A percentile compares a stretch with the other conserved stretches of the same genome.
Conservation (phyloP, 495 filamentous ascomycete species). For the Lasiosphaeria miniovina region DNA sequence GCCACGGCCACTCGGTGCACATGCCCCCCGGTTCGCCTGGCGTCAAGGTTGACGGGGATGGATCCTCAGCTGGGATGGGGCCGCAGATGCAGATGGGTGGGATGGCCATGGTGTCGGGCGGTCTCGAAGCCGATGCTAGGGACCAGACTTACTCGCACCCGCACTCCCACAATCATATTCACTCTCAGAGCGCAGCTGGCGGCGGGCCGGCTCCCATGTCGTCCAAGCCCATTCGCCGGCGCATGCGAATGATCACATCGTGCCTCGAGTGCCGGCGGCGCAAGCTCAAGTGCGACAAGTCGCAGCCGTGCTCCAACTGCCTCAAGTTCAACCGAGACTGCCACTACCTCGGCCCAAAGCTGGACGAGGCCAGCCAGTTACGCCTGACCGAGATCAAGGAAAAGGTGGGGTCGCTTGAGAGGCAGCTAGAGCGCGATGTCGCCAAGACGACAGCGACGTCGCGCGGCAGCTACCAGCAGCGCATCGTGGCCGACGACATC, state of each 20-base stretch:
- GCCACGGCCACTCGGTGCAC: too few relatives aligned
- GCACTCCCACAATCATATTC: too few relatives aligned
- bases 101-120: too few relatives aligned
- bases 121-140: too few relatives aligned
- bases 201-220: background rate
- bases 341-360: constrained; percentile 58
- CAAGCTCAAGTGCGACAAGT: constrained; percentile 79
- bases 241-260: constrained; percentile 66
- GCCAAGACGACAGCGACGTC: constrained; percentile 31
- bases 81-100: too few relatives aligned
- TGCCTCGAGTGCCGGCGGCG: constrained; percentile 72
- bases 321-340: constrained; percentile 59
- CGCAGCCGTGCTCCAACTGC: constrained; percentile 70
- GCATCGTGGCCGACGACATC: constrained; percentile 45
- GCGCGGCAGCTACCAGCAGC: constrained; percentile 20
- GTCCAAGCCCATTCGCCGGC: constrained; percentile 53
- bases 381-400: constrained; percentile 68
- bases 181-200: background rate
- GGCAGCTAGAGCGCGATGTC: constrained; percentile 56
- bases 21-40: too few relatives aligned
- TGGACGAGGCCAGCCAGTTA: constrained; percentile 58
- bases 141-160: too few relatives aligned
- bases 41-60: too few relatives aligned
- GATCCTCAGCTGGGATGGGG: too few relatives aligned
- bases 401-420: constrained; percentile 61